phyloP scores from a whole-genome alignment of 495 filamentous ascomycete genomes.

The Neurospora sublineolata region DNA sequence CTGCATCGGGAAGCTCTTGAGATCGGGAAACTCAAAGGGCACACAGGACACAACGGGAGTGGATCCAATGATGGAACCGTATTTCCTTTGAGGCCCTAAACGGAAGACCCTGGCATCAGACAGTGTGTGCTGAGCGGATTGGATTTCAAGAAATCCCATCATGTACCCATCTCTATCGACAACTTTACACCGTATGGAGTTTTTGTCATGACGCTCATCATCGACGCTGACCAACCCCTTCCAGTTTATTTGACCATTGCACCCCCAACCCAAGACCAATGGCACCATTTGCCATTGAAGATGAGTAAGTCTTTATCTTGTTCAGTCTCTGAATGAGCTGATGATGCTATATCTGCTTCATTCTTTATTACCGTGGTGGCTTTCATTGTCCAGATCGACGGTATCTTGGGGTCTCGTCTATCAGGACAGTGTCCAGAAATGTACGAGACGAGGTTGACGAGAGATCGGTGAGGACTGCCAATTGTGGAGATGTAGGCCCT shows the following conservation, averaged over 20 bases:
- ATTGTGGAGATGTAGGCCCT: background rate
- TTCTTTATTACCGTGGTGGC: background rate
- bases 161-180: background rate
- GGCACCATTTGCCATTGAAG: background rate
- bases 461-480: background rate
- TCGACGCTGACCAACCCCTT: background rate
- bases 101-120: background rate
- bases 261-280: background rate
- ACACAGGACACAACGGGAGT: background rate
- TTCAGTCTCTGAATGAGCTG: background rate
- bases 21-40: slow-evolving; percentile 13
- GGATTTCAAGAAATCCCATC: background rate
- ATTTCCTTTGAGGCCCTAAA: background rate
- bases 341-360: background rate
- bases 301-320: background rate
- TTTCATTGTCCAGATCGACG: background rate
- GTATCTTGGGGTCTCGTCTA: background rate
- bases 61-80: background rate
- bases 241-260: background rate
- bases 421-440: background rate
- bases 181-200: background rate
- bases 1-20: slow-evolving; percentile 2
- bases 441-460: background rate
- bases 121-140: background rate
- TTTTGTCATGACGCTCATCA: background rate